Evolutionary conservation across 805 yeast species (phyloP).

Genomic region (Teunomyces barrocoloradensis): DNA sequence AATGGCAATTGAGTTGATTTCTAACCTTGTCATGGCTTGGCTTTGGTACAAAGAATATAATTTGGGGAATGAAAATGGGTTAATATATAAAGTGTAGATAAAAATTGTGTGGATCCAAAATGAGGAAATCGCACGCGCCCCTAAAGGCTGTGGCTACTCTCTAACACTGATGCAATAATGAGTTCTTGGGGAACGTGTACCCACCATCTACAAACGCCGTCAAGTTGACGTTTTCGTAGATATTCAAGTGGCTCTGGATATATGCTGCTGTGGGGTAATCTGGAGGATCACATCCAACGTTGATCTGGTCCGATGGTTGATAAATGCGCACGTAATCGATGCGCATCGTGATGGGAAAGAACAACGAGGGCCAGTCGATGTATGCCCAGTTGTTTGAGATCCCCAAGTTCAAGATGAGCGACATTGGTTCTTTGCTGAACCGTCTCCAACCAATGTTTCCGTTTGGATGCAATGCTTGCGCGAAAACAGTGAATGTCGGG

Average conservation of each 20-base stretch:
- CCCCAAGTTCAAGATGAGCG: conserved; percentile 83
- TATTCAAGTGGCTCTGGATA: conserved; percentile 64
- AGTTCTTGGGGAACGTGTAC: conserved; percentile 44
- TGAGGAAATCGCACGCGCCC: background rate
- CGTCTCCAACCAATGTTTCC: conserved; percentile 87
- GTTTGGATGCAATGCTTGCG: conserved; percentile 79
- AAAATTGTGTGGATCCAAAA: background rate
- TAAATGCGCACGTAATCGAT: conserved; percentile 89
- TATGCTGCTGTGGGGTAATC: conserved; percentile 85
- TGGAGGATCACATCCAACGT: conserved; percentile 80
- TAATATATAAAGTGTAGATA: too few relatives aligned
- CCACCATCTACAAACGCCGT: conserved; percentile 81
- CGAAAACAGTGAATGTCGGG: conserved; percentile 71
- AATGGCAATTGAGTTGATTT: conserved; percentile 50
- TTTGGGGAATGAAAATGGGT: too few relatives aligned
- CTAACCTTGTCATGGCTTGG: background rate
- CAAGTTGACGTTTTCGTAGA: conserved; percentile 65
- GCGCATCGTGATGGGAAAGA: conserved; percentile 74
- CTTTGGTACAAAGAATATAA: background rate
- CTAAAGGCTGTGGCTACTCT: background rate
- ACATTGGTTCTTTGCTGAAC: conserved; percentile 90
- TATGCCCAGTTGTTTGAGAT: conserved; percentile 90
- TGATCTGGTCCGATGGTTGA: conserved; percentile 66
- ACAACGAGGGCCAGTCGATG: conserved; percentile 81
- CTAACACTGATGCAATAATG: conserved; percentile 15